These are phyloP conservation scores for Hyaloscypha variabilis DNA, from an alignment of 495 filamentous ascomycete genomes.

Conservation along the genomic window DNA sequence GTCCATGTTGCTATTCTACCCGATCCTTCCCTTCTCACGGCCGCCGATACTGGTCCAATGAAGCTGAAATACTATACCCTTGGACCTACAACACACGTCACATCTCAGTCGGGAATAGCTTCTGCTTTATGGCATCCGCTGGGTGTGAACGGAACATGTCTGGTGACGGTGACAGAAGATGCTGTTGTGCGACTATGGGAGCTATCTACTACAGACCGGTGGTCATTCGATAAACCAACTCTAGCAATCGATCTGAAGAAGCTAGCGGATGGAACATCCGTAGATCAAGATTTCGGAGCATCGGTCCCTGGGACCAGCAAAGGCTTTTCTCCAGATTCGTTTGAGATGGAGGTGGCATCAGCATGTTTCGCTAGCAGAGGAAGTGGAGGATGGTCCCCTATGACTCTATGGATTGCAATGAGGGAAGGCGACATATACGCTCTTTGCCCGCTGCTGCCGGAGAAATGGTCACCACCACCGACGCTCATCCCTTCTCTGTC, in stretches of 20 bases:
- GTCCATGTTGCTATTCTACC: conserved; percentile 81
- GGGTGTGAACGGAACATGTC: conserved; percentile 66
- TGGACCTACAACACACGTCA: conserved; percentile 85
- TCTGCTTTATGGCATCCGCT: conserved; percentile 88
- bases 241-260: conserved; percentile 82
- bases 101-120: conserved; percentile 73
- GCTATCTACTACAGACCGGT: conserved; percentile 73
- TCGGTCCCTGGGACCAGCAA: conserved; percentile 71
- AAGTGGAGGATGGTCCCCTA: conserved; percentile 83
- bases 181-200: conserved; percentile 89
- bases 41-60: conserved; percentile 62
- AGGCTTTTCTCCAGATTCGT: conserved; percentile 78
- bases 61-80: conserved; percentile 82
- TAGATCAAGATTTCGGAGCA: conserved; percentile 75
- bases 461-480: conserved; percentile 77
- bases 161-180: conserved; percentile 85
- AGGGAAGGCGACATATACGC: conserved; percentile 85
- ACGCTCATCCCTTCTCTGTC: conserved; percentile 77
- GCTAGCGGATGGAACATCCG: conserved; percentile 74
- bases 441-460: conserved; percentile 83
- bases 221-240: conserved; percentile 81
- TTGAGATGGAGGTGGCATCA: conserved; percentile 87
- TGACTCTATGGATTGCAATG: conserved; percentile 94
- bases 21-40: conserved; percentile 69
- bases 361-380: conserved; percentile 79